phyloP scores from a whole-genome alignment of 495 filamentous ascomycete genomes.

The Trichoderma orchidacearum region DNA sequence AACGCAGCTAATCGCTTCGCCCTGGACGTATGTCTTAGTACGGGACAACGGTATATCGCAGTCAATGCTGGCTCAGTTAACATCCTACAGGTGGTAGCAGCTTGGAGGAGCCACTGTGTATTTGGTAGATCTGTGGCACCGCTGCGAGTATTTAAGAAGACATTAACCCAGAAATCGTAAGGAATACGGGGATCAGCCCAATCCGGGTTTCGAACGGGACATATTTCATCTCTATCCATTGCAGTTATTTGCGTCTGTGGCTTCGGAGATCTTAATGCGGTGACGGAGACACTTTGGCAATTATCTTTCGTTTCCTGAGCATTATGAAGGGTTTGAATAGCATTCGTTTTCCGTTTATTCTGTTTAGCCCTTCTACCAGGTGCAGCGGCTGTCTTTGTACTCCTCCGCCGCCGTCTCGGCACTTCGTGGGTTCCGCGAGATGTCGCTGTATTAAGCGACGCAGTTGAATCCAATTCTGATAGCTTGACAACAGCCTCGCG shows the following conservation, averaged over 20 bases:
- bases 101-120: conserved; percentile 37
- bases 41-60: conserved; percentile 48
- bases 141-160: conserved; percentile 47
- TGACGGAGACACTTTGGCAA: background rate
- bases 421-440: background rate
- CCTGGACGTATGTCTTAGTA: conserved; percentile 6
- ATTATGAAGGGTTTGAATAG: background rate
- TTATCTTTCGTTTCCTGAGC: background rate
- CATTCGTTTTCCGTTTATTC: background rate
- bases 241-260: background rate
- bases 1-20: background rate
- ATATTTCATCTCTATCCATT: background rate
- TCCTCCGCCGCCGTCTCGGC: background rate
- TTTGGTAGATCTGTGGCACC: conserved; percentile 25
- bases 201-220: background rate
- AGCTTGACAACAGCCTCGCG: background rate
- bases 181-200: conserved; percentile 25
- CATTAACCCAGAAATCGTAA: conserved; percentile 48
- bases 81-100: conserved; percentile 39
- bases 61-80: conserved; percentile 55
- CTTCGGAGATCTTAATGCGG: background rate
- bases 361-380: background rate
- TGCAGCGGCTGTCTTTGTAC: background rate
- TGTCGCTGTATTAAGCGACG: too few species aligned
- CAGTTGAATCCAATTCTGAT: background rate